Base-by-base conservation (phyloP, 768 basidiomycete genomes). In the Phanerodontia chrysosporium region DNA sequence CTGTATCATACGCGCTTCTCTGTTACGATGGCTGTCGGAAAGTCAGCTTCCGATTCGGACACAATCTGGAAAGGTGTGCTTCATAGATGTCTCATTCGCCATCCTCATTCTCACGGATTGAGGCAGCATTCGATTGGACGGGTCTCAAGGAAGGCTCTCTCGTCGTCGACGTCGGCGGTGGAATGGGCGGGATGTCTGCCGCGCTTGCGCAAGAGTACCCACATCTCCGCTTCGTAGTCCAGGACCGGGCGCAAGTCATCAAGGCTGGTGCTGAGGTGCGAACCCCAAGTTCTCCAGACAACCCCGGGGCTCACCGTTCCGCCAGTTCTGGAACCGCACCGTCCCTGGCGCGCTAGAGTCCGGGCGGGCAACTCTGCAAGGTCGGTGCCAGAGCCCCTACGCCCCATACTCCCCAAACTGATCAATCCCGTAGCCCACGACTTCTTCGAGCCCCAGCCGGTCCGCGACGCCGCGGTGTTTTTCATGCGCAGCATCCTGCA, bases 161-260 rank as follows among this genome's bases (percentile, higher is more conserved):
- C 3, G 58, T 76, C 21, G 72, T 75, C n/a, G 75, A 75, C 51
- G 72, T 76, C 9, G 73, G 72, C 1, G 72, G 70, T 1, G 73
- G 72, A 0, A 57, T 73, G 24, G 74, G 73, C 10, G 49, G 61
- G 10, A 54, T 61, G n/a, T 49, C 66, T 2, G 45, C 73, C 32
- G 57, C 57, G 1, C 54, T 75, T 3, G 67, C 69, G 12, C 36
- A 63, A 35, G 52, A 29, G 2, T 49, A 62, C n/a, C 64, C 69
- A 0, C 56, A 70, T n/a, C 57, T 74, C 45, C 66, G 62, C 27
- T 58, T 69, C 56, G 45, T 73, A 16, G 52, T 74, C 13, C 73
- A 75, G 42, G 74, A 75, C 60, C 69, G 65, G 7, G 54, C 61
- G 9, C 36, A 64, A 49, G 67, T 69, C 22, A 63, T 73, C 7